Percentiles rank a stretch among this genome's conserved stretches.
phyloP scores from a whole-genome alignment of 2,329 filamentous ascomycete species.

The Harringtonia lauricola region DNA sequence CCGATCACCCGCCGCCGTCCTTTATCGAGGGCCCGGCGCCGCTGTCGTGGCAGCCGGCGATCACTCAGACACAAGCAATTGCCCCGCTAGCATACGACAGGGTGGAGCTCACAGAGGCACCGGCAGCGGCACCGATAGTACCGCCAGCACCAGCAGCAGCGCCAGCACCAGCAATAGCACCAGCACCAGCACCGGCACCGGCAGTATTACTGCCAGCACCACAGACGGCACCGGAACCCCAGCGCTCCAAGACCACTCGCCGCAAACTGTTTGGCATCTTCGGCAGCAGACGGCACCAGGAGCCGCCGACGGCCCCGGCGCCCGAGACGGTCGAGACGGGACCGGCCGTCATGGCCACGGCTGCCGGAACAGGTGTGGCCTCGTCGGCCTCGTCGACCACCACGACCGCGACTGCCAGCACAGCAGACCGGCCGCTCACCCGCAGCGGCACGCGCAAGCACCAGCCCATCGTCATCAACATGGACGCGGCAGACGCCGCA shows the following conservation, averaged over 20 bases:
- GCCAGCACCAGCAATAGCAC: no score
- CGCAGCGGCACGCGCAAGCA: constrained; percentile 6
- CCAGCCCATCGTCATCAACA: constrained; percentile 3
- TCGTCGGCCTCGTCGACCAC: constrained; percentile 18
- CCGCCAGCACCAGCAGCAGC: no score
- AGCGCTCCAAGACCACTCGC: constrained; percentile 39
- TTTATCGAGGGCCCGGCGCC: no score
- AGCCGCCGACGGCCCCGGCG: constrained; percentile 11
- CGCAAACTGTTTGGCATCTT: constrained; percentile 50
- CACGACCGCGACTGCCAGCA: constrained; percentile 7
- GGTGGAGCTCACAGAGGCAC: no score
- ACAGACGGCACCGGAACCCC: neutral
- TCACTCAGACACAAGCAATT: no score
- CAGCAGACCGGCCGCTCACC: constrained; percentile 9
- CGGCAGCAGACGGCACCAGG: constrained; percentile 28
- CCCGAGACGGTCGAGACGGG: neutral
- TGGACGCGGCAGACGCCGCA: neutral
- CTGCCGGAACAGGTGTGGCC: constrained; percentile 8
- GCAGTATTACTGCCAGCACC: neutral
- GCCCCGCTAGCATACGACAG: no score
- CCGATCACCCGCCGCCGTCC: constrained; percentile 31
- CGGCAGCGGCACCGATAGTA: no score
- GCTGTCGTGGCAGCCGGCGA: no score
- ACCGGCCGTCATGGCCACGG: constrained; percentile 30
- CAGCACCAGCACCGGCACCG: neutral